phyloP scores from a whole-genome alignment of 768 basidiomycete genomes.

The Steccherinum ochraceum region DNA sequence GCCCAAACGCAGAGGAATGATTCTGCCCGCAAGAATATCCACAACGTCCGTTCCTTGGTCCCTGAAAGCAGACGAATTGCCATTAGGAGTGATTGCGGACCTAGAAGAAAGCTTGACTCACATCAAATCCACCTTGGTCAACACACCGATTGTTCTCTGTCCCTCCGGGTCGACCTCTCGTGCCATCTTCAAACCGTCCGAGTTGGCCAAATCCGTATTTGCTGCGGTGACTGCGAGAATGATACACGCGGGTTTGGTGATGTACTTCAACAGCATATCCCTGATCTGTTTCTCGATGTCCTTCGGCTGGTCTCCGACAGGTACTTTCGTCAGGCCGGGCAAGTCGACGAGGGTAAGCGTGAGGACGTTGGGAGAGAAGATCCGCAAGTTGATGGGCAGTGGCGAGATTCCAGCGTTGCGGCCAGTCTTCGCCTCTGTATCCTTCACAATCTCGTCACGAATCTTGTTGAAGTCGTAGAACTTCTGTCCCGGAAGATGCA shows the following conservation, averaged over 20 bases:
- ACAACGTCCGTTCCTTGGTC: conserved; percentile 98
- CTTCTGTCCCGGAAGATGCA: conserved; percentile 94
- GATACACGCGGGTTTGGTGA: conserved; percentile 92
- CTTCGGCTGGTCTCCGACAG: conserved; percentile 91
- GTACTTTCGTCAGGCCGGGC: conserved; percentile 92
- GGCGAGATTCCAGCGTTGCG: conserved; percentile 98
- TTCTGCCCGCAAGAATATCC: conserved; percentile 94
- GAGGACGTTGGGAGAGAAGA: conserved; percentile 95
- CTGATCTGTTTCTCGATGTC: conserved; percentile 97
- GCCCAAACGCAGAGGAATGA: conserved; percentile 92
- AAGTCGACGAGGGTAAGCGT: conserved; percentile 97
- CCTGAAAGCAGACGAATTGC: conserved; percentile 39
- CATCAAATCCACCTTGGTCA: conserved; percentile 99
- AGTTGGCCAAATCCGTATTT: conserved; percentile 97
- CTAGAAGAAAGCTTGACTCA: conserved; percentile 34
- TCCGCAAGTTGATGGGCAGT: conserved; percentile 93
- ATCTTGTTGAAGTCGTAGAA: conserved; percentile 98
- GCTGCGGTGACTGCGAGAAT: conserved; percentile 93
- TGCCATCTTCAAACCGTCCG: conserved; percentile 93
- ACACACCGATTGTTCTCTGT: conserved; percentile 92
- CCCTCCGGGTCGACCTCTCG: conserved; percentile 97
- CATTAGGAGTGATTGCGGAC: background rate
- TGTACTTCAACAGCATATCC: conserved; percentile 95
- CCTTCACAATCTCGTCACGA: conserved; percentile 89
- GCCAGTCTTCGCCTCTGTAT: conserved; percentile 98